phyloP scores from a whole-genome alignment of 1,284 basidiomycete genomes.

The Gomphus bonarii region DNA sequence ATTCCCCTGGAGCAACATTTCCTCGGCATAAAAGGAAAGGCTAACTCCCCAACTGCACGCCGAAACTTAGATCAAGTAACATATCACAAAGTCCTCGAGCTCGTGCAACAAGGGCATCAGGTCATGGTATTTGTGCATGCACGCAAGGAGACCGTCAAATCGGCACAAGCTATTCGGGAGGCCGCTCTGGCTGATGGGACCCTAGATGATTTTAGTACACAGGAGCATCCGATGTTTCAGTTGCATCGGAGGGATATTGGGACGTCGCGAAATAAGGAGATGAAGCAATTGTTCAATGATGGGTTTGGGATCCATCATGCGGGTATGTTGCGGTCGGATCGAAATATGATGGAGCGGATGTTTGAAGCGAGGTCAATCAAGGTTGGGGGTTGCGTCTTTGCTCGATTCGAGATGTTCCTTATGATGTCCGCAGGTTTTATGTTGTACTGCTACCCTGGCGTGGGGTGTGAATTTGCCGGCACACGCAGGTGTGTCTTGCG shows the following conservation, averaged over 20 bases:
- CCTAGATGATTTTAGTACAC: constrained; percentile 69
- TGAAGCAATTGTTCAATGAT: constrained; percentile 88
- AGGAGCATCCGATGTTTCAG: constrained; percentile 69
- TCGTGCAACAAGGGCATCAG: constrained; percentile 86
- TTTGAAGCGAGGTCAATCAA: constrained; percentile 90
- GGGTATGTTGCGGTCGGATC: constrained; percentile 91
- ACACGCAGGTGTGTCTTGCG: constrained; percentile 66
- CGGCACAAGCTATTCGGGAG: constrained; percentile 80
- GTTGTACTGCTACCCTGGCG: constrained; percentile 96
- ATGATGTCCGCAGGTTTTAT: constrained; percentile 63
- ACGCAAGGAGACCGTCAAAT: constrained; percentile 96
- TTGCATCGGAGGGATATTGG: constrained; percentile 73
- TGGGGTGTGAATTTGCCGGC: constrained; percentile 99
- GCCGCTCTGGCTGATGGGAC: constrained; percentile 67
- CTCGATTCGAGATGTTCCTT: constrained; percentile 10
- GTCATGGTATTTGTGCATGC: constrained; percentile 99
- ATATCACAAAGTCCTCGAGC: constrained; percentile 82
- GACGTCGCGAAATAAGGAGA: constrained; percentile 86
- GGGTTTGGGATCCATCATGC: constrained; percentile 99
- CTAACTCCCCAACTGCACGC: constrained; percentile 62
- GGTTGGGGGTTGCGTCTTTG: constrained; percentile 32
- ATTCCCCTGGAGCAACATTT: constrained; percentile 98
- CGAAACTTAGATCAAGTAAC: constrained; percentile 87
- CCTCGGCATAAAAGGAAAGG: constrained; percentile 90
- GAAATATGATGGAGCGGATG: constrained; percentile 94